Percentiles rank a stretch among this genome's conserved stretches.
Conservation (phyloP, 805 yeast species). For the Yarrowia osloensis region DNA sequence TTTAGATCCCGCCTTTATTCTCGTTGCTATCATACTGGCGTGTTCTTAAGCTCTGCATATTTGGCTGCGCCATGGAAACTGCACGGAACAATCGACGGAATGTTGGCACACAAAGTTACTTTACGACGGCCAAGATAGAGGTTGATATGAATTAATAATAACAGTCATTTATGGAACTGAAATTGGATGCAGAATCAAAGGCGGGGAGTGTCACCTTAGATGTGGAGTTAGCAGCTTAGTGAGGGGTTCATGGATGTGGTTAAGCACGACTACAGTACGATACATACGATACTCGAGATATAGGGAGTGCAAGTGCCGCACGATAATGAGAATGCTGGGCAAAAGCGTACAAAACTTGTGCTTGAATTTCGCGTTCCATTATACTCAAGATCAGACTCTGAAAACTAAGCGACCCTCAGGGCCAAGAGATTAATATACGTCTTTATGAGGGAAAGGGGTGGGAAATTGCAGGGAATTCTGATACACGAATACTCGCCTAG, state of each 20-base stretch:
- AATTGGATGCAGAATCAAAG: not conserved
- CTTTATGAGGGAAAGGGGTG: not conserved
- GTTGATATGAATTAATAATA: not conserved
- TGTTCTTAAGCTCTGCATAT: not conserved
- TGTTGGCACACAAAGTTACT: not conserved
- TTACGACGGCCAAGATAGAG: not conserved
- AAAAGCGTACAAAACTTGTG: too few species aligned
- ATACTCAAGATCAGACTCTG: not conserved
- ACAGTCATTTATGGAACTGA: not conserved
- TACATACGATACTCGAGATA: too few species aligned
- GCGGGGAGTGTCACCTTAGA: too few species aligned
- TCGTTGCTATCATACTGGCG: not conserved
- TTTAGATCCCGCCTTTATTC: not conserved
- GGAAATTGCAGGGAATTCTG: not conserved
- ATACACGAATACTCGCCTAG: not conserved
- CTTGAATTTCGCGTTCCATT: not conserved
- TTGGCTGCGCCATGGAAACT: slow-evolving; percentile 3
- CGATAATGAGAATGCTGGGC: too few species aligned
- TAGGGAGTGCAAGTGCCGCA: too few species aligned
- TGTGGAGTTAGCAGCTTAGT: too few species aligned
- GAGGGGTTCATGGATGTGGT: too few species aligned
- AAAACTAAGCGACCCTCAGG: not conserved
- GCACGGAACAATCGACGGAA: not conserved
- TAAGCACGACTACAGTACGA: too few species aligned
- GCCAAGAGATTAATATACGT: not conserved